phyloP scores from a whole-genome alignment of 2,329 filamentous ascomycete genomes.

The Cercospora nicotianae region DNA sequence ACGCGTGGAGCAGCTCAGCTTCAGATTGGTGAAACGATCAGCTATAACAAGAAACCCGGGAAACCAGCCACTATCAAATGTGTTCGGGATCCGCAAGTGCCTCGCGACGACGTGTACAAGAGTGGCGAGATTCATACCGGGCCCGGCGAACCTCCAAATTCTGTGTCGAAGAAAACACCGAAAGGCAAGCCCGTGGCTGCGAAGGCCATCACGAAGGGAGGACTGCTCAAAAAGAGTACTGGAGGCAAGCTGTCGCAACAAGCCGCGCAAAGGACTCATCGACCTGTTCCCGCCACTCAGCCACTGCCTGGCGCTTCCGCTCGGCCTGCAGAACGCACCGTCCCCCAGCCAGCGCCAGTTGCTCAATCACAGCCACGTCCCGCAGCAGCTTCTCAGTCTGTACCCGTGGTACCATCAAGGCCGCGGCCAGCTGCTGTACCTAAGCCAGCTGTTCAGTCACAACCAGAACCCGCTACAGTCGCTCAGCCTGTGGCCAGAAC shows the following conservation, averaged over 20 bases:
- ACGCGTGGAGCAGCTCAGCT: constrained; percentile 80
- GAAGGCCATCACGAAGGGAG: constrained; percentile 88
- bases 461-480: constrained; percentile 54
- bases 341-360: constrained; percentile 27
- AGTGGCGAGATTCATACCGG: constrained; percentile 86
- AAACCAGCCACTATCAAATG: constrained; percentile 89
- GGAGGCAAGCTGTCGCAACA: constrained; percentile 67
- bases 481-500: neutral
- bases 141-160: constrained; percentile 78
- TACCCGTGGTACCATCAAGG: neutral
- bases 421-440: constrained; percentile 16
- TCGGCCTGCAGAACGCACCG: constrained; percentile 31
- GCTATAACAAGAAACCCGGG: constrained; percentile 96
- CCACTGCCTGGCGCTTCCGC: constrained; percentile 37
- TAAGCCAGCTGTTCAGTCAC: constrained; percentile 49
- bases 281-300: constrained; percentile 51
- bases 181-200: constrained; percentile 82
- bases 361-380: constrained; percentile 3
- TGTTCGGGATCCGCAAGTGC: constrained; percentile 76
- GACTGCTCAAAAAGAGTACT: constrained; percentile 76
- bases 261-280: constrained; percentile 48
- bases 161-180: constrained; percentile 79
- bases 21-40: constrained; percentile 79
- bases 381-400: neutral
- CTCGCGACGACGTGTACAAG: constrained; percentile 83